phyloP scores from a whole-genome alignment of 2,329 filamentous ascomycete species.

The Pestalotiopsis sp. region DNA sequence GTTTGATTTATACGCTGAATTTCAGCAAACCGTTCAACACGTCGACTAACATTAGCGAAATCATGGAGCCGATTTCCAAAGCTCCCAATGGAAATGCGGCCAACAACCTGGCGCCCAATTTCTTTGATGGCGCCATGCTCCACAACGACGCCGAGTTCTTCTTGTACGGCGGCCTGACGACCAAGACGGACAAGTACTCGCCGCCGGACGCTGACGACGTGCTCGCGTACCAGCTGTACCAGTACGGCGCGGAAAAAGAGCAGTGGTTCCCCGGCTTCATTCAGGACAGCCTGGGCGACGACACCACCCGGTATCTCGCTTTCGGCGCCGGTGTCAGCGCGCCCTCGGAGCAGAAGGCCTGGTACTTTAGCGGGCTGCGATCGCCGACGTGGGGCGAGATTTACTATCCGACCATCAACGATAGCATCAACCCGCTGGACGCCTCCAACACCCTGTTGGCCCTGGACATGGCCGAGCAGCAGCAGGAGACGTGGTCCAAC shows the following conservation, averaged over 20 bases:
- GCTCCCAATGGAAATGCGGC: constrained; percentile 43
- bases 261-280: constrained; percentile 48
- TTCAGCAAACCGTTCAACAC: constrained; percentile 59
- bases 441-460: constrained; percentile 61
- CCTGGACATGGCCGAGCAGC: constrained; percentile 59
- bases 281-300: constrained; percentile 40
- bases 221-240: constrained; percentile 54
- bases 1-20: constrained; percentile 60
- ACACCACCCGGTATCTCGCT: constrained; percentile 60
- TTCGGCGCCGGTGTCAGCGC: constrained; percentile 66
- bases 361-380: constrained; percentile 70
- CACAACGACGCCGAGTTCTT: constrained; percentile 66
- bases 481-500: constrained; percentile 59
- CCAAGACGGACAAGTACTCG: constrained; percentile 35
- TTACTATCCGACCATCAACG: constrained; percentile 35
- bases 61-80: constrained; percentile 54
- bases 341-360: constrained; percentile 72
- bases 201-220: constrained; percentile 46
- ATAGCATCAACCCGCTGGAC: constrained; percentile 41
- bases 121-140: constrained; percentile 65
- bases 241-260: constrained; percentile 49
- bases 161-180: constrained; percentile 63
- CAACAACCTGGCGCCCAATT: constrained; percentile 59
- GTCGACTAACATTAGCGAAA: constrained; percentile 52
- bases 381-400: constrained; percentile 54